Evolutionary conservation across 768 basidiomycete genomes (phyloP).

Genomic region (Boletus fagicola): DNA sequence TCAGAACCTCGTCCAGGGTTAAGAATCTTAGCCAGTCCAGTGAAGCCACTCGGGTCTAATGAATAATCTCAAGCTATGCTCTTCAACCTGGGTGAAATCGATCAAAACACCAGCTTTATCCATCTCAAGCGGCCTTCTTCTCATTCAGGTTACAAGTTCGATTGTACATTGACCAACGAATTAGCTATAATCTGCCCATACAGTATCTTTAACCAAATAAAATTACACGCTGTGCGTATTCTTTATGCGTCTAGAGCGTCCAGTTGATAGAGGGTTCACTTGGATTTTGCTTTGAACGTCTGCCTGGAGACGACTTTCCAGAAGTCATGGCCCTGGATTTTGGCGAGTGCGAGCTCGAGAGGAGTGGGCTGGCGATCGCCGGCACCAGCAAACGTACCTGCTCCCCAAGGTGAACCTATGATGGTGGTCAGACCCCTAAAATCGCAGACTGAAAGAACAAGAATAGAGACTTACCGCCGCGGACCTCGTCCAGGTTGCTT

Average conservation of each 20-base stretch:
- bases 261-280: neutral
- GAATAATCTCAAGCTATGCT: too few relatives aligned
- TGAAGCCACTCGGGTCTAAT: too few relatives aligned
- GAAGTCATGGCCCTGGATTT: slow-evolving; percentile 52
- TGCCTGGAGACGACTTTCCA: slow-evolving; percentile 43
- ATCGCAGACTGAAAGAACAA: neutral
- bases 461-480: slow-evolving; percentile 48
- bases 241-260: neutral
- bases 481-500: slow-evolving; percentile 46
- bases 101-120: too few relatives aligned
- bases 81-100: too few relatives aligned
- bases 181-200: neutral
- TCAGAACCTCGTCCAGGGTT: too few relatives aligned
- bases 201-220: neutral
- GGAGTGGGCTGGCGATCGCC: slow-evolving; percentile 48
- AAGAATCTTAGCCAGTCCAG: too few relatives aligned
- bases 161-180: too few relatives aligned
- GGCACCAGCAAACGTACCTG: slow-evolving; percentile 56
- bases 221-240: slow-evolving; percentile 21
- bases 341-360: slow-evolving; percentile 52
- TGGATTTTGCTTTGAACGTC: neutral
- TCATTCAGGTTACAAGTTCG: too few relatives aligned
- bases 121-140: too few relatives aligned
- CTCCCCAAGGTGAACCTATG: slow-evolving; percentile 74
- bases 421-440: neutral